A percentile compares a stretch with the other conserved stretches of the same genome.
Evolutionary conservation across 2,329 filamentous ascomycete species (phyloP).

Genomic region (Rutstroemia sp.): DNA sequence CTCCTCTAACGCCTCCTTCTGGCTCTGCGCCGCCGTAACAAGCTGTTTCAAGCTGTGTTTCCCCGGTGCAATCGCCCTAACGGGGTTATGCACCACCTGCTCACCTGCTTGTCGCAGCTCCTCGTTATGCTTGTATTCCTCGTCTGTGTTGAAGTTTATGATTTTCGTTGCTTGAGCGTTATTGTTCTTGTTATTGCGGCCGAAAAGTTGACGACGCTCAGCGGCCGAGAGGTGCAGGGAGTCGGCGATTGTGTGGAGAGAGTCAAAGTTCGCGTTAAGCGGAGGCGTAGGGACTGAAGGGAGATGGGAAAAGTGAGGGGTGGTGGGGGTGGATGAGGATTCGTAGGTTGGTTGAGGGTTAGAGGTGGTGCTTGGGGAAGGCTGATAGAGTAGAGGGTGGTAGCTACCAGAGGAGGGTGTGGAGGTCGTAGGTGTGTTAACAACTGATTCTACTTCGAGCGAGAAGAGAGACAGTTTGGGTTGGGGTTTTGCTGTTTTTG

Average conservation of each 20-base stretch:
- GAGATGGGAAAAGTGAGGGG: constrained; percentile 18
- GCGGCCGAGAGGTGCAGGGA: constrained; percentile 73
- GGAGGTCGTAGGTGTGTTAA: not conserved
- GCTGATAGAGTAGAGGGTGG: constrained; percentile 42
- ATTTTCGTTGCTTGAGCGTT: constrained; percentile 52
- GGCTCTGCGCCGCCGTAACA: constrained; percentile 72
- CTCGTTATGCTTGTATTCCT: constrained; percentile 83
- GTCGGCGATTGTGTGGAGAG: constrained; percentile 63
- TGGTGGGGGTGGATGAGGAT: constrained; percentile 23
- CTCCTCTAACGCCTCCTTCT: constrained; percentile 84
- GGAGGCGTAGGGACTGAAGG: constrained; percentile 22
- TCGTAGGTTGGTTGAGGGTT: constrained; percentile 20
- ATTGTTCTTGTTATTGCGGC: constrained; percentile 42
- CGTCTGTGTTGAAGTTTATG: constrained; percentile 81
- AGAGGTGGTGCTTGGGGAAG: not conserved
- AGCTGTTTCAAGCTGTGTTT: constrained; percentile 88
- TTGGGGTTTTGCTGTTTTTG: constrained; percentile 41
- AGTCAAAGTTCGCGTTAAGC: constrained; percentile 35
- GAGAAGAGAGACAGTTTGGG: constrained; percentile 67
- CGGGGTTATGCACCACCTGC: constrained; percentile 67
- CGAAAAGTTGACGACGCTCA: constrained; percentile 78
- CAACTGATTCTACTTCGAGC: constrained; percentile 38
- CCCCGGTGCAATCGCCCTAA: constrained; percentile 73
- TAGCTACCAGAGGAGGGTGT: constrained; percentile 32
- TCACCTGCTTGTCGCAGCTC: constrained; percentile 62